Evolutionary conservation across 202 grass and related monocot genomes (phyloP), one percentile per base, ranked within the genome.

Genomic region (Zoysia matrella): DNA sequence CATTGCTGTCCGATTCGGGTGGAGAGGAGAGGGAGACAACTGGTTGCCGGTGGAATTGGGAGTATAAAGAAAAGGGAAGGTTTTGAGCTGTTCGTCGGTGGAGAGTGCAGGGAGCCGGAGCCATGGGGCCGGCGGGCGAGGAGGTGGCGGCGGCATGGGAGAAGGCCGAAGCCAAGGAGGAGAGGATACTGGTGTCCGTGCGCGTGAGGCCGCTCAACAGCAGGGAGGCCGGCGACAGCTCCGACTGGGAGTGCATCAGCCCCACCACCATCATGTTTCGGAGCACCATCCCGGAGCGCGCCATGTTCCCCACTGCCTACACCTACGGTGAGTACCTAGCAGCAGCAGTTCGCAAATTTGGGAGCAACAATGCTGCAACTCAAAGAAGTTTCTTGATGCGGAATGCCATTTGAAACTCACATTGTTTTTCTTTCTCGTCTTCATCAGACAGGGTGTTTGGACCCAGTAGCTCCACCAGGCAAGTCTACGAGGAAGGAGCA

Each of bases 101-200:
- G 69, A 82, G 66, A 36, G 11, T 52, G 64, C 70, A 72, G 71
- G 45, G 2, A 12, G 44, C 40, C 12, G 52, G 42, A 30, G 72
- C 44, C 72, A 89, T 89, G 88, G 88, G 83, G 61, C 78, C 83
- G 7, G 61, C 44, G 4, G 66, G 65, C 72, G 94, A 94, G 45
- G 90, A 87, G 53, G 54, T 75, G 36, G 74, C 47, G 61, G 86
- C 75, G 65, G 88, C 83, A 72, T 80, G 53, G 77, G 84, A 80
- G 39, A 75, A 75, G 54, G 77, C 71, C 62, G 84, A 72, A 71
- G 80, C 47, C 41, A 73, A 79, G 68, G 86, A 85, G 80, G 96
- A 98, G 91, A 92, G 92, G 87, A 98, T 93, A 49, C 48, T 95
- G 55, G 96, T 98, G 47, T 98, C 96, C 16, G 96, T 98, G 8